Conservation (phyloP, 495 filamentous ascomycete genomes). For the Talaromyces nanjingensis region DNA sequence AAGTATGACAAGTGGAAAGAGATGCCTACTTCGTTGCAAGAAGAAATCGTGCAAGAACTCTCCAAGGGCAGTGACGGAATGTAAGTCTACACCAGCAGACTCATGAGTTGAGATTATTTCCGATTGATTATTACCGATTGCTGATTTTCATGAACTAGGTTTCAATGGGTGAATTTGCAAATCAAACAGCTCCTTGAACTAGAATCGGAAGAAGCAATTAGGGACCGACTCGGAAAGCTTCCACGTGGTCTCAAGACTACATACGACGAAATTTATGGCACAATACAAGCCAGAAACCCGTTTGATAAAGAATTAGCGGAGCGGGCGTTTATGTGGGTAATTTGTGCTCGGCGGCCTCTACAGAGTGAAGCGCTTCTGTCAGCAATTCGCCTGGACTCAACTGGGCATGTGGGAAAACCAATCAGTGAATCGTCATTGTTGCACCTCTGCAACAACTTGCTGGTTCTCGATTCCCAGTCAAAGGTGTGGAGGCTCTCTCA, state of each 20-base stretch:
- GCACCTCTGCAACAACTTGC: slow-evolving; percentile 22
- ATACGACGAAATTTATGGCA: slow-evolving; percentile 28
- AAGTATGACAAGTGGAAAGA: too few relatives aligned
- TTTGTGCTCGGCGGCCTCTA: slow-evolving; percentile 20
- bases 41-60: too few relatives aligned
- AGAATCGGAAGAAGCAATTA: slow-evolving; percentile 13
- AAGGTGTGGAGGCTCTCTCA: slow-evolving; percentile 26
- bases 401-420: too few relatives aligned
- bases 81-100: too few relatives aligned
- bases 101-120: too few relatives aligned
- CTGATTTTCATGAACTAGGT: too few relatives aligned
- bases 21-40: too few relatives aligned
- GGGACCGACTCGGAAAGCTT: slow-evolving; percentile 24
- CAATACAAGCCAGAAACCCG: slow-evolving; percentile 8
- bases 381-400: slow-evolving; percentile 13
- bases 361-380: too few relatives aligned
- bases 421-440: too few relatives aligned
- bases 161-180: slow-evolving; percentile 20
- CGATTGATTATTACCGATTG: too few relatives aligned
- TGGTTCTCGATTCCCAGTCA: slow-evolving; percentile 19
- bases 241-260: slow-evolving; percentile 21
- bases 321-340: slow-evolving; percentile 19
- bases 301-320: too few relatives aligned
- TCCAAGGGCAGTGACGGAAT: too few relatives aligned
- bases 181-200: slow-evolving; percentile 22